Evolutionary conservation across 2,329 filamentous ascomycete species (phyloP).

Genomic region (Aschersonia sp.): DNA sequence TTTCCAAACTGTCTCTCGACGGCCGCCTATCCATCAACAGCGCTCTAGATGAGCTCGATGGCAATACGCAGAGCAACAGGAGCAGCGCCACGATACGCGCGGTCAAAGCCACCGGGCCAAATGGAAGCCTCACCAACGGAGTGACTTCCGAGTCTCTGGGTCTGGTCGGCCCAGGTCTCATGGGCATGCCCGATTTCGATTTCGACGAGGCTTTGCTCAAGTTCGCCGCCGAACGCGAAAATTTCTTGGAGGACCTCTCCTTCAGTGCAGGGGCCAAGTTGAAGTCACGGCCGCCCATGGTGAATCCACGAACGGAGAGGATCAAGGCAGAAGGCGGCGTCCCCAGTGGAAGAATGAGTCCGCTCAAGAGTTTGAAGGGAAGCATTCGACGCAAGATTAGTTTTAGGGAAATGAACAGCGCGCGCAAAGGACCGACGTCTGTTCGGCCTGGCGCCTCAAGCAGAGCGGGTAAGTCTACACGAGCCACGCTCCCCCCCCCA

Average conservation of each 20-base stretch:
- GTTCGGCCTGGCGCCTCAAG: constrained; percentile 50
- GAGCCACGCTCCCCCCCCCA: neutral
- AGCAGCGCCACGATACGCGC: constrained; percentile 51
- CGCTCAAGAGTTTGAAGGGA: constrained; percentile 51
- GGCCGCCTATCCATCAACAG: constrained; percentile 35
- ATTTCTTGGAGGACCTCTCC: constrained; percentile 81
- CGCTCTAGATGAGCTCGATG: constrained; percentile 43
- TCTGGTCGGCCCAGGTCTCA: constrained; percentile 1
- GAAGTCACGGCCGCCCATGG: constrained; percentile 53
- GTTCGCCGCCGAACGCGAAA: constrained; percentile 89
- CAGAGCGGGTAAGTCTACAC: constrained; percentile 24
- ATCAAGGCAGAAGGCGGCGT: constrained; percentile 60
- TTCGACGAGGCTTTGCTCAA: constrained; percentile 89
- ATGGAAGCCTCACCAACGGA: constrained; percentile 11
- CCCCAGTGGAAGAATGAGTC: constrained; percentile 35
- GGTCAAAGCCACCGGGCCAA: constrained; percentile 13
- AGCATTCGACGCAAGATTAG: constrained; percentile 89
- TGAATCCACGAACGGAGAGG: constrained; percentile 67
- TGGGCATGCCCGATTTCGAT: constrained; percentile 53
- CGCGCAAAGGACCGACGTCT: constrained; percentile 70
- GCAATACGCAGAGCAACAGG: constrained; percentile 45
- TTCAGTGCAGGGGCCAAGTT: constrained; percentile 74
- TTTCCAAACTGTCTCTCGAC: constrained; percentile 38
- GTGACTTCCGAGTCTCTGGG: constrained; percentile 9
- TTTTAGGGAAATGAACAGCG: constrained; percentile 86